A percentile compares a stretch with the other conserved stretches of the same genome.
phyloP scores from a whole-genome alignment of 2,329 filamentous ascomycete species.

The Calonectria multiphialidica region DNA sequence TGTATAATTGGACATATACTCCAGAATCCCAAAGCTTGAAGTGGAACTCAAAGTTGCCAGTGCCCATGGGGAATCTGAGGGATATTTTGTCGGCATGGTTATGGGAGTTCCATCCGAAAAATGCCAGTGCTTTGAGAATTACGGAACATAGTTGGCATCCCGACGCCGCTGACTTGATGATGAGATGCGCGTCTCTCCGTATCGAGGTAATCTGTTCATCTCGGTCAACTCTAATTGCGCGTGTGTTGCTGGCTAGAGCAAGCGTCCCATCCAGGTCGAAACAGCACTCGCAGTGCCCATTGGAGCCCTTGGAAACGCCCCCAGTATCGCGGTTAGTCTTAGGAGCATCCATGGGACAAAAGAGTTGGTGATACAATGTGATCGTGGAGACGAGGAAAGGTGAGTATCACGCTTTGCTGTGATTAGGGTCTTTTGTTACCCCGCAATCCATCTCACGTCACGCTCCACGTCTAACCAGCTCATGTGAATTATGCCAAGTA shows the following conservation, averaged over 20 bases:
- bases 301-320: too few relatives aligned
- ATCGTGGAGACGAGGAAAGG: neutral
- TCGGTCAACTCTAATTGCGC: conserved; percentile 12
- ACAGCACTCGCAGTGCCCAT: conserved; percentile 17
- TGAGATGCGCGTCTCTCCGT: neutral
- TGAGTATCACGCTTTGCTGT: neutral
- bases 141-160: conserved; percentile 28
- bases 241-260: neutral
- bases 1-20: conserved; percentile 27
- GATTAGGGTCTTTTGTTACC: neutral
- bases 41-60: conserved; percentile 31
- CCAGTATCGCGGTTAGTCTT: neutral
- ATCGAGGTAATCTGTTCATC: neutral
- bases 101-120: neutral
- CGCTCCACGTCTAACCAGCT: neutral
- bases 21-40: neutral
- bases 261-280: conserved; percentile 19
- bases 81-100: neutral
- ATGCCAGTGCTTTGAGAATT: conserved; percentile 18
- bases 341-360: neutral
- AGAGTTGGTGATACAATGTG: neutral
- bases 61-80: conserved; percentile 23
- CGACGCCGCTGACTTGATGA: neutral
- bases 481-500: too few relatives aligned
- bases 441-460: neutral